phyloP scores from a whole-genome alignment of 495 filamentous ascomycete species.

The Daldinia childiae region DNA sequence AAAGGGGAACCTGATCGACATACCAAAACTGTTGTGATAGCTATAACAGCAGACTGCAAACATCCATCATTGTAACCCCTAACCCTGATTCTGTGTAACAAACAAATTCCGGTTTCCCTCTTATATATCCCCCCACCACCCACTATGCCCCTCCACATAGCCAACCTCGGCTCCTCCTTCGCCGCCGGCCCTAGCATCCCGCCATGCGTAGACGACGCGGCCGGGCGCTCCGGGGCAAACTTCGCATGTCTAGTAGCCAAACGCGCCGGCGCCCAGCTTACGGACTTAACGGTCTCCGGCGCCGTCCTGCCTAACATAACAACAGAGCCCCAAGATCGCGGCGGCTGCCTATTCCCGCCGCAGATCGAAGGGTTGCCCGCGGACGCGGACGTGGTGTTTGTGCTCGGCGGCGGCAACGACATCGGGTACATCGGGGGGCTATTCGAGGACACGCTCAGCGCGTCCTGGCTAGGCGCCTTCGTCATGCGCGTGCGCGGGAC shows the following conservation, averaged over 20 bases:
- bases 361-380: constrained; percentile 51
- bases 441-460: constrained; percentile 46
- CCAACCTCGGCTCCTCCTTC: constrained; percentile 55
- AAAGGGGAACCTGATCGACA: not conserved
- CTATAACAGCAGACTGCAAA: not conserved
- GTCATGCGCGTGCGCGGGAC: constrained; percentile 23
- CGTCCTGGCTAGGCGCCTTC: constrained; percentile 28
- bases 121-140: not conserved
- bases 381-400: constrained; percentile 52
- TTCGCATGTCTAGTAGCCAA: constrained; percentile 54
- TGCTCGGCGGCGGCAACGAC: constrained; percentile 59
- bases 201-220: constrained; percentile 46
- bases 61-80: not conserved
- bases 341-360: constrained; percentile 46
- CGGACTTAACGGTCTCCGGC: constrained; percentile 56
- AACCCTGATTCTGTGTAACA: not conserved
- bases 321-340: constrained; percentile 47
- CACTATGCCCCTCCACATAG: constrained; percentile 46
- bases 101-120: not conserved
- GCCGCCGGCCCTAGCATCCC: constrained; percentile 57
- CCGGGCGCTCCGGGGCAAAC: constrained; percentile 54
- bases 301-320: constrained; percentile 56
- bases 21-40: not conserved
- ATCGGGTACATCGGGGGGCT: constrained; percentile 56
- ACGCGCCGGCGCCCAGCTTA: constrained; percentile 45